Conservation (phyloP, 2,329 filamentous ascomycete species). For the Arthrocladium fulminans region DNA sequence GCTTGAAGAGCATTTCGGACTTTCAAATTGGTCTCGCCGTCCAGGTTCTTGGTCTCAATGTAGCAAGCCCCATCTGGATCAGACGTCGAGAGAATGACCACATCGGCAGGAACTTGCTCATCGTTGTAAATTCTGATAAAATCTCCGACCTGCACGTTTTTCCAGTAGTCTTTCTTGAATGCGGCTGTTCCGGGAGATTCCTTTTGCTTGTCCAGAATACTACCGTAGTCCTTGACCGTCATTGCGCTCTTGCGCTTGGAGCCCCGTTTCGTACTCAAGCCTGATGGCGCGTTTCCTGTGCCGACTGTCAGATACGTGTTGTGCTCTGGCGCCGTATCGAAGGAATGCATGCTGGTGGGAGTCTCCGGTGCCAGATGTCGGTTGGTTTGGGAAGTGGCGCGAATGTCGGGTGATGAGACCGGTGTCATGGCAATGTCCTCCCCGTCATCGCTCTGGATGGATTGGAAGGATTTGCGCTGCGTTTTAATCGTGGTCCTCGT, state of each 20-base stretch:
- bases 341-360: constrained; percentile 24
- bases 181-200: constrained; percentile 60
- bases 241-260: constrained; percentile 18
- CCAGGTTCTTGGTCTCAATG: constrained; percentile 95
- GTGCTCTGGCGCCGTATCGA: constrained; percentile 20
- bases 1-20: constrained; percentile 85
- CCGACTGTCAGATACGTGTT: constrained; percentile 7
- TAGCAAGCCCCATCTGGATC: constrained; percentile 93
- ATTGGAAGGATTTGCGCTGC: constrained; percentile 45
- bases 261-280: constrained; percentile 11
- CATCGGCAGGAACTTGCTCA: constrained; percentile 87
- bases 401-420: constrained; percentile 55
- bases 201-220: constrained; percentile 63
- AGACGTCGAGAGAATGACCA: constrained; percentile 86
- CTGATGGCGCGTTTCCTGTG: constrained; percentile 15
- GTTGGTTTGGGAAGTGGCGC: constrained; percentile 28
- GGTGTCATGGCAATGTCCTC: constrained; percentile 93
- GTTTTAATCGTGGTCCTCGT: constrained; percentile 49
- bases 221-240: constrained; percentile 52
- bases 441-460: constrained; percentile 37
- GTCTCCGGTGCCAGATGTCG: constrained; percentile 15
- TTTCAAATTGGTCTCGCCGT: constrained; percentile 96
- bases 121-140: constrained; percentile 95
- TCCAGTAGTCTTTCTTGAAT: constrained; percentile 93
- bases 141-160: constrained; percentile 88